A percentile compares a stretch with the other conserved stretches of the same genome.
Evolutionary conservation across 2,329 filamentous ascomycete genomes (phyloP).

Genomic region (Cryphonectria naterciae): DNA sequence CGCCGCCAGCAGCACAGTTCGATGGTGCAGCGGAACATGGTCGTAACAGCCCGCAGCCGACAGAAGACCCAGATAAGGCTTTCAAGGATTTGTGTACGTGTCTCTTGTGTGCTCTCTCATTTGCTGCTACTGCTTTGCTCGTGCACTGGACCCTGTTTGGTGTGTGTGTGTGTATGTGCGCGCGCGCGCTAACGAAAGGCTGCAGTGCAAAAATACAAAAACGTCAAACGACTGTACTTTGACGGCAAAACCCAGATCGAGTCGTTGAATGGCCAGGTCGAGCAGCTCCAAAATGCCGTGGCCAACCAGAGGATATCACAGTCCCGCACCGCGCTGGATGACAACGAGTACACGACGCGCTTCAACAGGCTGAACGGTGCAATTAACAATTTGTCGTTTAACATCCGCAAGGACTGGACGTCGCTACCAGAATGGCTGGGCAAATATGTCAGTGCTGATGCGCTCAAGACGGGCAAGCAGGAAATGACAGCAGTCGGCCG

Average conservation of each 20-base stretch:
- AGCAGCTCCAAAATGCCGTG: conserved; percentile 94
- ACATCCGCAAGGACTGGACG: conserved; percentile 94
- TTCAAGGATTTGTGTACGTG: conserved; percentile 61
- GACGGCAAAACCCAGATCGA: conserved; percentile 94
- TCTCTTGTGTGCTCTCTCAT: not conserved
- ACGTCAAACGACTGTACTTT: conserved; percentile 97
- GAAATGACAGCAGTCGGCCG: conserved; percentile 97
- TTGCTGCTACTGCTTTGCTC: conserved; percentile 1
- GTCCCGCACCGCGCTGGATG: conserved; percentile 91
- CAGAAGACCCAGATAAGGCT: conserved; percentile 55
- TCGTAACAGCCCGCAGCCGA: conserved; percentile 61
- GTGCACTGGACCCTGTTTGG: too few species aligned
- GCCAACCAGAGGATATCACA: conserved; percentile 94
- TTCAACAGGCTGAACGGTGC: conserved; percentile 92
- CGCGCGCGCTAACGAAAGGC: conserved; percentile 31
- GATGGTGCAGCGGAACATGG: conserved; percentile 54
- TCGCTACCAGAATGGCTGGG: conserved; percentile 79
- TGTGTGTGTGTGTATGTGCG: too few species aligned
- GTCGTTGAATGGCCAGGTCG: conserved; percentile 82
- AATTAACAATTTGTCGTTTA: conserved; percentile 93
- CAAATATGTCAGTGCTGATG: conserved; percentile 80
- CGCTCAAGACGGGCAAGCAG: conserved; percentile 84
- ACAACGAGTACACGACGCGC: conserved; percentile 87
- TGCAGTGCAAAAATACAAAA: conserved; percentile 92
- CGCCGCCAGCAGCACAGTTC: conserved; percentile 39